These are phyloP conservation scores for Penicillium robsamsonii DNA, from an alignment of 495 filamentous ascomycete species.

Conservation along the genomic window DNA sequence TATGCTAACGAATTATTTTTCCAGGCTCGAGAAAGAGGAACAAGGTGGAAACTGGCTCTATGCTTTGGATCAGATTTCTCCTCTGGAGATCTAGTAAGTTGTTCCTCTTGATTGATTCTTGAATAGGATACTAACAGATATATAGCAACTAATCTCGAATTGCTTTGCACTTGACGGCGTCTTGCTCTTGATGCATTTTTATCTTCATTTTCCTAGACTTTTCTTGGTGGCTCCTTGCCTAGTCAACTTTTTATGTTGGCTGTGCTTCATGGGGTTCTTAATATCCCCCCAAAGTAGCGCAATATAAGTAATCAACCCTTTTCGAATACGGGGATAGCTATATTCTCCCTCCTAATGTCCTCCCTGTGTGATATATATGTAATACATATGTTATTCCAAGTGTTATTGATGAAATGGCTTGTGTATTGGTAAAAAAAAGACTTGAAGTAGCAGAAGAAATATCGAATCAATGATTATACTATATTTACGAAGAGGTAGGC, in stretches of 20 bases:
- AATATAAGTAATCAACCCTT: background rate
- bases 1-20: slow-evolving; percentile 3
- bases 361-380: background rate
- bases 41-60: slow-evolving; percentile 95
- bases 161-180: slow-evolving; percentile 22
- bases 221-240: slow-evolving; percentile 3
- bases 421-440: background rate
- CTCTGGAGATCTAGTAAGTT: slow-evolving; percentile 94
- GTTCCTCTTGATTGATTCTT: background rate
- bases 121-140: slow-evolving; percentile 11
- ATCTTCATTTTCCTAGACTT: slow-evolving; percentile 15
- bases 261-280: background rate
- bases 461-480: background rate
- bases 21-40: slow-evolving; percentile 78
- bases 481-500: slow-evolving; percentile 41
- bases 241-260: background rate
- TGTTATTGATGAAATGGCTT: background rate
- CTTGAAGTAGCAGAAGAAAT: background rate
- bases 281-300: background rate
- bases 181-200: slow-evolving; percentile 17
- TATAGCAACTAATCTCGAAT: slow-evolving; percentile 27
- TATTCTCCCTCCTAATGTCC: background rate
- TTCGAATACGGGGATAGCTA: background rate
- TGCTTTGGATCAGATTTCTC: slow-evolving; percentile 90
- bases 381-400: background rate